Evolutionary conservation across 75 land plant species (phyloP), one percentile per base, ranked within the genome.

Genomic region (Pinus tabuliformis): DNA sequence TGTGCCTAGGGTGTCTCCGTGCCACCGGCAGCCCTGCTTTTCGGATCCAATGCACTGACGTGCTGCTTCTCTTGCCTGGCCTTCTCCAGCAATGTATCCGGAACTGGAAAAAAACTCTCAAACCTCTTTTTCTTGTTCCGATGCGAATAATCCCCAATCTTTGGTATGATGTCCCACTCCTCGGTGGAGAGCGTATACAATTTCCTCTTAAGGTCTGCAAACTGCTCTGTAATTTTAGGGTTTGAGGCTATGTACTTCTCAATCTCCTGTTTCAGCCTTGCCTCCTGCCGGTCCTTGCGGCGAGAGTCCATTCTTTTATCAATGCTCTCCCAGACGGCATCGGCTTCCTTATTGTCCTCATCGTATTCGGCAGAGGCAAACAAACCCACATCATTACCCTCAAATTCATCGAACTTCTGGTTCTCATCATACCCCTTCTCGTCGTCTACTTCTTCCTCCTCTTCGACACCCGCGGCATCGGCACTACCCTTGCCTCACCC

Each of bases 381-480:
- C 73, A 97, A 78, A 0, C 99, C 97, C 12, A 94, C 98, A 77
- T 97, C 99, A 45, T 97, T 97, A 3, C 95, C 99, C 56, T 94
- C 98, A 62, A 94, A 97, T 80, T 97, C 99, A 77, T 97, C 99
- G 72, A 97, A 97, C 81, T 97, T 97, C 91, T 94, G 98, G 64
- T 97, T 97, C 84, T 97, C 99, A 78, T 97, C 99, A 62, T 94
- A 94, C 5, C 95, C 99, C 77, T 94, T 94, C 70, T 97, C 99
- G 4, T 94, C 99, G n/a, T 88, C 99, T 11, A 86, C 92, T 36
- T 94, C 97, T 3, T 90, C 98, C 52, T 84, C 93, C 21, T 58
- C 90, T 0, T 56, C 88, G 6, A 71, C 81, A 0, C 84, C 87
- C 62, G 82, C 82, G 16, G 92, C 97, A 5, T 89, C 72, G 5